Evolutionary conservation across 345 rosid genomes (phyloP).

Genomic region (Bruguiera parviflora): DNA sequence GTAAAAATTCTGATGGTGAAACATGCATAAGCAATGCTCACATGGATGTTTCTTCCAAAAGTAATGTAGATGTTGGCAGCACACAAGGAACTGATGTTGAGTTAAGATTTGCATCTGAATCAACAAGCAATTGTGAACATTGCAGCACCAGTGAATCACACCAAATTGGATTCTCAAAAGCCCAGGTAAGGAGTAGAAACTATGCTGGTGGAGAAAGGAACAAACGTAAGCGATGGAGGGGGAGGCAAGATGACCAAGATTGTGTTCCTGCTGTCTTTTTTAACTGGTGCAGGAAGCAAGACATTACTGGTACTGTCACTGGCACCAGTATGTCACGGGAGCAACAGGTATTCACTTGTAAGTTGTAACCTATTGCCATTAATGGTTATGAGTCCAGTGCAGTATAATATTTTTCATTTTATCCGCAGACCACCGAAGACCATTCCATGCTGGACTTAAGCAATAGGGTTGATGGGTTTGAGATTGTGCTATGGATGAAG

Average conservation of each 20-base stretch:
- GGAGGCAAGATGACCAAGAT: slow-evolving; percentile 61
- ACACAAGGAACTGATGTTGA: slow-evolving; percentile 50
- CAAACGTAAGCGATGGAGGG: slow-evolving; percentile 94
- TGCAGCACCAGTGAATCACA: slow-evolving; percentile 84
- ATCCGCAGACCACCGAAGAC: slow-evolving; percentile 36
- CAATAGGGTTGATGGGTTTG: slow-evolving; percentile 51
- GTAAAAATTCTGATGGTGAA: slow-evolving; percentile 60
- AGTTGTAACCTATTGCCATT: slow-evolving; percentile 5
- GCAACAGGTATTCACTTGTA: slow-evolving; percentile 35
- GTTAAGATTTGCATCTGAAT: slow-evolving; percentile 51
- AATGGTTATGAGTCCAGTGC: slow-evolving; percentile 9
- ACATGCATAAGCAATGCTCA: slow-evolving; percentile 33
- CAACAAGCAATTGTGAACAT: slow-evolving; percentile 47
- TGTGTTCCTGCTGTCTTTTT: slow-evolving; percentile 38
- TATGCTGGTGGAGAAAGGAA: slow-evolving; percentile 56
- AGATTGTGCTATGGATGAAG: slow-evolving; percentile 71
- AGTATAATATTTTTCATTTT: slow-evolving; percentile 3
- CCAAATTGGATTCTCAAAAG: slow-evolving; percentile 42
- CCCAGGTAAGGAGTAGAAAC: slow-evolving; percentile 45
- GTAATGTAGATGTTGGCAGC: slow-evolving; percentile 41
- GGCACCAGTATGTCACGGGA: slow-evolving; percentile 25
- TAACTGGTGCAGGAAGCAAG: slow-evolving; percentile 38
- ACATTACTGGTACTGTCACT: slow-evolving; percentile 26
- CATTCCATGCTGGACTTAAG: slow-evolving; percentile 15
- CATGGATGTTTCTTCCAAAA: slow-evolving; percentile 41